Conservation (phyloP, 495 filamentous ascomycete species). For the Hypomontagnella submonticulosa region DNA sequence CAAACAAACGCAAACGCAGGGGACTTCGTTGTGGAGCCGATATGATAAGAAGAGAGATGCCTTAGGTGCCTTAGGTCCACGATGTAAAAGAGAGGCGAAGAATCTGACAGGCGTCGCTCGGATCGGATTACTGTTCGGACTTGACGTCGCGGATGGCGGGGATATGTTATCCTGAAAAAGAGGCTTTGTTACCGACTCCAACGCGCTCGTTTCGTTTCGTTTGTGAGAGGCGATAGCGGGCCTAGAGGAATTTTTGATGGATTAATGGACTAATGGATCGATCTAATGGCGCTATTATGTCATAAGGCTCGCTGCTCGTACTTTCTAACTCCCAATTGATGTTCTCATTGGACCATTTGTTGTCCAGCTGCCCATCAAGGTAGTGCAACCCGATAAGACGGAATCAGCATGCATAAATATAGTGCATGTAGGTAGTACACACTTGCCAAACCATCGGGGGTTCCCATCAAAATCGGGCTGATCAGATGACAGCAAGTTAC, state of each 20-base stretch:
- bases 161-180: slow-evolving; percentile 17
- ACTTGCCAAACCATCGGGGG: slow-evolving; percentile 18
- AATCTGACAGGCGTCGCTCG: no score
- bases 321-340: slow-evolving; percentile 6
- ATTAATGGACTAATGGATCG: neutral
- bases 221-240: neutral
- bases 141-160: neutral
- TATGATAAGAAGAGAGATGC: slow-evolving; percentile 3
- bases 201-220: no score
- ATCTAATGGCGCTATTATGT: slow-evolving; percentile 35
- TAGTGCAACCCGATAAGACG: slow-evolving; percentile 6
- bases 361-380: neutral
- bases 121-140: no score
- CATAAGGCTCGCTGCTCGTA: slow-evolving; percentile 23
- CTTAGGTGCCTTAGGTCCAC: neutral
- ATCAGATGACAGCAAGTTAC: slow-evolving; percentile 3
- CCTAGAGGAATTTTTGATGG: slow-evolving; percentile 14
- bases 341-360: slow-evolving; percentile 24
- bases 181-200: slow-evolving; percentile 14
- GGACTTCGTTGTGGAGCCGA: slow-evolving; percentile 10
- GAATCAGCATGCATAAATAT: neutral
- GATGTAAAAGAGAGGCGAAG: neutral
- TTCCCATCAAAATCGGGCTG: slow-evolving; percentile 25
- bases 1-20: slow-evolving; percentile 1
- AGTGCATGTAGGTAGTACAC: slow-evolving; percentile 8